Evolutionary conservation across 2,329 filamentous ascomycete species (phyloP).

Genomic region (Trematosphaeria pertusa): DNA sequence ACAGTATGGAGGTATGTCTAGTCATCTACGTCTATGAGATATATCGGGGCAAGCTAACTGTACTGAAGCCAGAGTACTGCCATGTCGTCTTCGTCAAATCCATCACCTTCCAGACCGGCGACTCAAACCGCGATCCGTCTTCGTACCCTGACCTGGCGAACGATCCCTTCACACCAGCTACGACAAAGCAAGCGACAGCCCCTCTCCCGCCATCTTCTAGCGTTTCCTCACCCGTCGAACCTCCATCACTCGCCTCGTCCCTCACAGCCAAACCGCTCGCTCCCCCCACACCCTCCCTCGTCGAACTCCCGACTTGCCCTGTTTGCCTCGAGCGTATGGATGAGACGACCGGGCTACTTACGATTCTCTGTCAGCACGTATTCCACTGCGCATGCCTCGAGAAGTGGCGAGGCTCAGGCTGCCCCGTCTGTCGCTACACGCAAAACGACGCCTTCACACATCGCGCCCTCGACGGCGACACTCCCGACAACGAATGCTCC

Average conservation of each 20-base stretch:
- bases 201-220: conserved; percentile 37
- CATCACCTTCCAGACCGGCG: conserved; percentile 79
- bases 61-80: conserved; percentile 80
- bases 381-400: conserved; percentile 97
- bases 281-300: conserved; percentile 79
- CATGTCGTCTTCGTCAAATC: conserved; percentile 94
- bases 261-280: conserved; percentile 68
- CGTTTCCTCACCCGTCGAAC: conserved; percentile 43
- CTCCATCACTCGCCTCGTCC: conserved; percentile 49
- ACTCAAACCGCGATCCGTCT: conserved; percentile 49
- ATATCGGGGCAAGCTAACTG: conserved; percentile 15
- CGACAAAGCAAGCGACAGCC: conserved; percentile 43
- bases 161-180: conserved; percentile 69
- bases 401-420: conserved; percentile 94
- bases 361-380: conserved; percentile 95
- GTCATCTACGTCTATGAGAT: neutral
- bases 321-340: conserved; percentile 99
- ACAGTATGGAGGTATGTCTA: conserved; percentile 77
- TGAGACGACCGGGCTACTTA: conserved; percentile 91
- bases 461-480: conserved; percentile 46
- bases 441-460: conserved; percentile 60
- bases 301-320: conserved; percentile 93
- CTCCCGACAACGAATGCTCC: conserved; percentile 73
- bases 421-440: conserved; percentile 93
- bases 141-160: conserved; percentile 68